Evolutionary conservation across 176 grass and related monocot species (phyloP).

Genomic region (Aegilops umbellulata): DNA sequence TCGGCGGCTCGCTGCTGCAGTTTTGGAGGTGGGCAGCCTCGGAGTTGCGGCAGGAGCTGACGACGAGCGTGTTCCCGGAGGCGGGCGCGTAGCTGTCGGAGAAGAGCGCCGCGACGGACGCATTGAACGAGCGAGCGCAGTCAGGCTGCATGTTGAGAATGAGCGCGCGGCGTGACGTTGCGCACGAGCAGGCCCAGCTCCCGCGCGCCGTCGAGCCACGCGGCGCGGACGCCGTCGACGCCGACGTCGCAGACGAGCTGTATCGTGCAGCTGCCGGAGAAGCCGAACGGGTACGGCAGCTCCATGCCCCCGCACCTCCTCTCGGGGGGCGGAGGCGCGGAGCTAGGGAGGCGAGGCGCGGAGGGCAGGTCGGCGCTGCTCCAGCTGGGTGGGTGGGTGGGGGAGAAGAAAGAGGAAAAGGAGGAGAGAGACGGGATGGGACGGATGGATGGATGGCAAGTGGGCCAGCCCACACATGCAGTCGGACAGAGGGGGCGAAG

Average conservation of each 20-base stretch:
- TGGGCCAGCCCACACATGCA: too few species aligned
- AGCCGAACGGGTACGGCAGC: slow-evolving; percentile 59
- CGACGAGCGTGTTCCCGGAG: neutral
- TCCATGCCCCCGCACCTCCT: slow-evolving; percentile 7
- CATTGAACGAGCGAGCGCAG: slow-evolving; percentile 37
- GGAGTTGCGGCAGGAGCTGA: slow-evolving; percentile 4
- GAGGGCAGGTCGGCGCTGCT: too few species aligned
- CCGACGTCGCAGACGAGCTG: neutral
- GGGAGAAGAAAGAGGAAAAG: too few species aligned
- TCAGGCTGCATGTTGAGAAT: neutral
- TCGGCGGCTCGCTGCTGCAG: slow-evolving; percentile 30
- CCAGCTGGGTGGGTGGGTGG: too few species aligned
- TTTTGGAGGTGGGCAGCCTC: neutral
- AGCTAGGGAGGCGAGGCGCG: too few species aligned
- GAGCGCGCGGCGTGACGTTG: slow-evolving; percentile 44
- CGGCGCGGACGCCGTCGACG: neutral
- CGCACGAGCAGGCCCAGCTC: slow-evolving; percentile 25
- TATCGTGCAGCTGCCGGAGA: slow-evolving; percentile 40
- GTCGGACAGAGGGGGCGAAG: too few species aligned
- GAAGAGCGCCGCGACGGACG: slow-evolving; percentile 18
- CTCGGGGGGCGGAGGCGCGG: too few species aligned
- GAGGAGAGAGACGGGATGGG: too few species aligned
- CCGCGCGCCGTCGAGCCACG: neutral
- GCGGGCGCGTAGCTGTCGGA: neutral
- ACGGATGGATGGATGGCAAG: too few species aligned